A percentile compares a stretch with the other conserved stretches of the same genome.
Conservation (phyloP, 331 rosid genomes). For the Stylosanthes scabra region DNA sequence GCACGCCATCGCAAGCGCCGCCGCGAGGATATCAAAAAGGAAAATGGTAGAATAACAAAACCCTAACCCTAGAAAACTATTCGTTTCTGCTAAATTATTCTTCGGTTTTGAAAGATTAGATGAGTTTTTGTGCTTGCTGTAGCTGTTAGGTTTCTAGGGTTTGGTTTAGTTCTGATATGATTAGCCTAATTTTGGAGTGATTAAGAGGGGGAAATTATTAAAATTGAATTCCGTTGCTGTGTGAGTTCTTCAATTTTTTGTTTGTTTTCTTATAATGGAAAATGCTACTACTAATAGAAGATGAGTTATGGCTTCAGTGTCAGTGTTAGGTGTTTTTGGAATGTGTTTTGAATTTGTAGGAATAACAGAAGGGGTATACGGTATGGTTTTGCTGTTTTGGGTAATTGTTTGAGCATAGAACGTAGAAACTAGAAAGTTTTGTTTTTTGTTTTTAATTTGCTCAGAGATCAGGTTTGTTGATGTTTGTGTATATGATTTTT, state of each 20-base stretch:
- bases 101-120: background rate
- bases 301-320: background rate
- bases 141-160: constrained; percentile 13
- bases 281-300: background rate
- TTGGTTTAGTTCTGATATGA: background rate
- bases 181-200: background rate
- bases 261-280: background rate
- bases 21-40: constrained; percentile 84
- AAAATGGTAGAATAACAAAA: constrained; percentile 49
- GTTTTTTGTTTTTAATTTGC: background rate
- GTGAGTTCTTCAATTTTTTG: background rate
- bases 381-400: background rate
- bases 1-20: constrained; percentile 91
- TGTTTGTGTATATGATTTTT: constrained; percentile 19
- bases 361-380: background rate
- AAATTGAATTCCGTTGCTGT: background rate
- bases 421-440: background rate
- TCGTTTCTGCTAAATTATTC: background rate
- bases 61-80: background rate
- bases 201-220: background rate
- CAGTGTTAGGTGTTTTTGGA: background rate
- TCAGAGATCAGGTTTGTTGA: background rate
- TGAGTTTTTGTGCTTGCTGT: background rate
- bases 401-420: background rate
- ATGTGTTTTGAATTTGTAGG: constrained; percentile 1